phyloP scores from a whole-genome alignment of 2,329 filamentous ascomycete species.

The Cercospora sojina region DNA sequence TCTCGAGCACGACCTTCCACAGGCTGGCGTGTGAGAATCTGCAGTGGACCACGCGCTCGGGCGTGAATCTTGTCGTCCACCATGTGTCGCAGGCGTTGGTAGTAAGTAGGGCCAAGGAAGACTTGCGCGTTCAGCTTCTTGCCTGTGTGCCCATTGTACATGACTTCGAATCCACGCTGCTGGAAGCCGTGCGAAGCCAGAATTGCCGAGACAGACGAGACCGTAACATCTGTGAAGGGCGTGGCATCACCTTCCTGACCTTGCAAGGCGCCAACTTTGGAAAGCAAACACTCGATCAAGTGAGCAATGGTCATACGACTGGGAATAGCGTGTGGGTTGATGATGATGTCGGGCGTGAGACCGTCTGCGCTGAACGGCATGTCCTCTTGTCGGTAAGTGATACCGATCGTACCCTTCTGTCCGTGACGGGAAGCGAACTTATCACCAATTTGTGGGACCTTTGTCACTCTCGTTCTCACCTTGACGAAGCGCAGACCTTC shows the following conservation, averaged over 20 bases:
- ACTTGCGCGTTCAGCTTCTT: constrained; percentile 90
- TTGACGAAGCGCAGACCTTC: constrained; percentile 96
- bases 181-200: constrained; percentile 91
- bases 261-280: constrained; percentile 89
- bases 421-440: constrained; percentile 99
- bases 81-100: constrained; percentile 98
- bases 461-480: constrained; percentile 94
- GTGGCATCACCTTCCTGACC: constrained; percentile 97
- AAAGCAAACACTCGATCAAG: constrained; percentile 97
- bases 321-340: constrained; percentile 98
- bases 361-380: constrained; percentile 97
- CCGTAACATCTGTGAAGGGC: constrained; percentile 95
- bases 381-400: constrained; percentile 95
- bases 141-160: constrained; percentile 98
- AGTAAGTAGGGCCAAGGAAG: constrained; percentile 97
- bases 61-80: constrained; percentile 99
- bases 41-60: constrained; percentile 91
- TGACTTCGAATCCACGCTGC: constrained; percentile 93
- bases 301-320: constrained; percentile 99
- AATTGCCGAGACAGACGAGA: constrained; percentile 85
- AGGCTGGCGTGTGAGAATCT: constrained; percentile 95
- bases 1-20: constrained; percentile 98
- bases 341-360: constrained; percentile 91
- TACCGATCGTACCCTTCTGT: constrained; percentile 98
- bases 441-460: constrained; percentile 97